Percentiles rank a stretch among this genome's conserved stretches.
phyloP scores from a whole-genome alignment of 2,329 filamentous ascomycete species.

The Tolypocladium tropicale region DNA sequence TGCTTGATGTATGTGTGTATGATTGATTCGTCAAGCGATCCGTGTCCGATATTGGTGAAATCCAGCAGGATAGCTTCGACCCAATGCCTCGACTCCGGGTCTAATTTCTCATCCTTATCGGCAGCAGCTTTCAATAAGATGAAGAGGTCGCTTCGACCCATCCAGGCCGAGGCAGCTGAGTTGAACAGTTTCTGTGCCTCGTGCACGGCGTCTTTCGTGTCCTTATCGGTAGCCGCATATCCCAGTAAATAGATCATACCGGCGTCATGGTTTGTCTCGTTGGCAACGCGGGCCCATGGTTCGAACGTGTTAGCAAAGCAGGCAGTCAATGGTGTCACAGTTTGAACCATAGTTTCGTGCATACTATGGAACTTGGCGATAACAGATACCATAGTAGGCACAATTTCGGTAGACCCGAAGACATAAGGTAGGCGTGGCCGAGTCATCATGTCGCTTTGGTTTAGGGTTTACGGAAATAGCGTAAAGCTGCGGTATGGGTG shows the following conservation, averaged over 20 bases:
- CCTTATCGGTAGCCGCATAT: neutral
- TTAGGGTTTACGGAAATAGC: too few species aligned
- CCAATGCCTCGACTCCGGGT: neutral
- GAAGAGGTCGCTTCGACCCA: neutral
- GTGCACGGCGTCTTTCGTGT: neutral
- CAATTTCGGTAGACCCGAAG: too few species aligned
- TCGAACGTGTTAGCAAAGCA: neutral
- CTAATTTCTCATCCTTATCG: neutral
- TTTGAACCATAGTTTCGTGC: neutral
- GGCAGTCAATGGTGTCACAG: neutral
- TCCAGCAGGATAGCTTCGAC: neutral
- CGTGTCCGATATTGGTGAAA: neutral
- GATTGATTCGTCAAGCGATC: neutral
- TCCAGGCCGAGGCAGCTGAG: neutral
- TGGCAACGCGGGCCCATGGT: neutral
- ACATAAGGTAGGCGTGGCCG: too few species aligned
- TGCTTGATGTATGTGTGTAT: neutral
- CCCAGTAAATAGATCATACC: neutral
- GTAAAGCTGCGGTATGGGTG: too few species aligned
- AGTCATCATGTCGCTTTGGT: too few species aligned
- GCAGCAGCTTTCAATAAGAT: neutral
- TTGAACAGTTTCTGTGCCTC: neutral
- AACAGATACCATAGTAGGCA: neutral
- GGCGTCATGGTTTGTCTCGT: neutral
- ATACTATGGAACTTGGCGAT: neutral